Conservation (phyloP, 768 basidiomycete species). For the Pleurotus sapidus region DNA sequence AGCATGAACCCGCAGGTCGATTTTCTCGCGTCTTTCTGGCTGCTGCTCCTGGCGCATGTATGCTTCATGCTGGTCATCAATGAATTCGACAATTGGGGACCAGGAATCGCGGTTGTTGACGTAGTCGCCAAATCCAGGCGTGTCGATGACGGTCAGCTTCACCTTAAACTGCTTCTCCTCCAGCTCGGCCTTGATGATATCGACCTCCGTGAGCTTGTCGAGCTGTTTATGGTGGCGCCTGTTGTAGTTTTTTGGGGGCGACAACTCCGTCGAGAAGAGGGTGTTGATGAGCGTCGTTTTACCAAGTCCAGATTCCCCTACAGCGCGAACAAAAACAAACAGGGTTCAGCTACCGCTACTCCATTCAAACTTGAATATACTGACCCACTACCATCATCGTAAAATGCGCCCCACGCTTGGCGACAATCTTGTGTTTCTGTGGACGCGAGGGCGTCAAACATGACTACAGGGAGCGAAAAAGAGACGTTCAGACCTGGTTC, state of each 20-base stretch:
- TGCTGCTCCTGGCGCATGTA: constrained; percentile 99
- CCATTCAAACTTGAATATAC: constrained; percentile 21
- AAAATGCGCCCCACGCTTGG: constrained; percentile 95
- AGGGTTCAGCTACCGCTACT: not conserved
- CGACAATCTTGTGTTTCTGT: constrained; percentile 98
- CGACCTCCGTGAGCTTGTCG: constrained; percentile 97
- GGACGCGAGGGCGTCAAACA: constrained; percentile 23
- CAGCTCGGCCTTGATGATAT: constrained; percentile 98
- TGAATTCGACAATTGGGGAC: constrained; percentile 98
- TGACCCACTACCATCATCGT: constrained; percentile 99
- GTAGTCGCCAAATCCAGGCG: constrained; percentile 99
- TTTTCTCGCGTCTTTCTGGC: constrained; percentile 92
- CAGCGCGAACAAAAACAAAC: not conserved
- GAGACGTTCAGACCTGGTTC: constrained; percentile 73
- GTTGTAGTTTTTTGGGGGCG: constrained; percentile 85
- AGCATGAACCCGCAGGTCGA: constrained; percentile 92
- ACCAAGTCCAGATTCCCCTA: constrained; percentile 95
- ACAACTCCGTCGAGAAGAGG: constrained; percentile 96
- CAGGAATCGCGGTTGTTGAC: constrained; percentile 99
- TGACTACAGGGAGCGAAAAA: not conserved
- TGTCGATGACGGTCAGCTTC: constrained; percentile 98
- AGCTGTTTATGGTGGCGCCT: constrained; percentile 92
- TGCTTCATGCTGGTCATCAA: constrained; percentile 92
- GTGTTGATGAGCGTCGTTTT: constrained; percentile 99
- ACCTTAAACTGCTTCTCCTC: constrained; percentile 99